Evolutionary conservation across 208 protist genomes (phyloP).

Genomic region (Acanthamoeba quina): DNA sequence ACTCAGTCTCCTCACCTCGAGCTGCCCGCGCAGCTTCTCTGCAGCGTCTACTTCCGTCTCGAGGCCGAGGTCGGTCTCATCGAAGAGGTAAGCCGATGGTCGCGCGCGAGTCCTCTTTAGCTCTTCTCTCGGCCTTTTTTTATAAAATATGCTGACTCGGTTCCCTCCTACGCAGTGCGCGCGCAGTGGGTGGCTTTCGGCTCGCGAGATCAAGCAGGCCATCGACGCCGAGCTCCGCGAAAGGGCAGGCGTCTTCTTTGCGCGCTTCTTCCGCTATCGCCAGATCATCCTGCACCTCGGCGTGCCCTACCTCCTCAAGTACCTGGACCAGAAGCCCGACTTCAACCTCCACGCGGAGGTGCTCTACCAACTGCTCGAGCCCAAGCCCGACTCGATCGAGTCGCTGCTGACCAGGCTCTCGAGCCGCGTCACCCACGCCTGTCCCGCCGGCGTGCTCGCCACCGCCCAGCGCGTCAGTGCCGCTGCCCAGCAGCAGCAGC

Average conservation of each 20-base stretch:
- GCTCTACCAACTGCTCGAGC: slow-evolving; percentile 4
- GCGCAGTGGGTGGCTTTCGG: neutral
- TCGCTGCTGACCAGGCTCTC: slow-evolving; percentile 46
- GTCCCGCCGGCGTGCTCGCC: slow-evolving; percentile 14
- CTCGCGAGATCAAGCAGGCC: slow-evolving; percentile 69
- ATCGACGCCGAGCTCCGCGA: slow-evolving; percentile 51
- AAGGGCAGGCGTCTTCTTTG: neutral
- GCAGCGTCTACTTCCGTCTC: slow-evolving; percentile 10
- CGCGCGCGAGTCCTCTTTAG: neutral
- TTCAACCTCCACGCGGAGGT: slow-evolving; percentile 19
- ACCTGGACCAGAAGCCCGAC: slow-evolving; percentile 5
- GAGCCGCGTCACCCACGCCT: neutral
- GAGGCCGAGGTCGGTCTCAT: slow-evolving; percentile 22
- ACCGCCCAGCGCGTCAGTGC: slow-evolving; percentile 7
- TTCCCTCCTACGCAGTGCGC: neutral
- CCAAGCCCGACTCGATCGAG: slow-evolving; percentile 39
- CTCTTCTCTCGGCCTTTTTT: neutral
- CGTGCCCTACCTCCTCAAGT: slow-evolving; percentile 23
- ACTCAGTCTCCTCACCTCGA: neutral
- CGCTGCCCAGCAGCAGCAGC: neutral
- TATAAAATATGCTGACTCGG: neutral
- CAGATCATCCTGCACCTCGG: slow-evolving; percentile 11
- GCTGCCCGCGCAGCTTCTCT: slow-evolving; percentile 5
- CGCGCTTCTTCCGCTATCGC: neutral
- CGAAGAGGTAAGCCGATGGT: neutral